These are phyloP conservation scores for Raphanus sativus DNA, from an alignment of 345 rosid genomes.

Conservation along the genomic window DNA sequence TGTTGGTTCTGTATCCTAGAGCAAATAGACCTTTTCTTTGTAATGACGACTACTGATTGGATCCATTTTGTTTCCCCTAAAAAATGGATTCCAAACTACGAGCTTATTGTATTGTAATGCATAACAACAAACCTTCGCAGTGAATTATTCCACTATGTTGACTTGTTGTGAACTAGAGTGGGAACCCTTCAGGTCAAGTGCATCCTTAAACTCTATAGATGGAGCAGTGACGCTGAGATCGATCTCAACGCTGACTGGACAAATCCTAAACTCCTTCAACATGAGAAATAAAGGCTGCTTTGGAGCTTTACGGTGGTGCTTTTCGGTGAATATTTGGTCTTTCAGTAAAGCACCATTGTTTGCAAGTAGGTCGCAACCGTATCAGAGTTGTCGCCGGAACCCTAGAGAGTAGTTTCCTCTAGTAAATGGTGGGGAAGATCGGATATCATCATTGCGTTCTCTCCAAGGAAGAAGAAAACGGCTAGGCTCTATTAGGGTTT, in stretches of 20 bases:
- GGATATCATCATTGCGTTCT: background rate
- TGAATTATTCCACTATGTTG: background rate
- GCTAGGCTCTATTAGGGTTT: too few relatives aligned
- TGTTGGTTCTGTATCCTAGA: slow-evolving; percentile 7
- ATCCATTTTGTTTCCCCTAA: background rate
- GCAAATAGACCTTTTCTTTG: background rate
- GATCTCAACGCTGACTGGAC: background rate
- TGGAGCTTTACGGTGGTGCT: background rate
- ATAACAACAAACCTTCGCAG: slow-evolving; percentile 13
- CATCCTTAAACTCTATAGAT: background rate
- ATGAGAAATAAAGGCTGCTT: background rate
- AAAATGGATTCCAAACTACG: background rate
- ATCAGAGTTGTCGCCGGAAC: background rate
- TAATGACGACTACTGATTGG: too few relatives aligned
- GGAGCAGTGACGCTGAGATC: background rate
- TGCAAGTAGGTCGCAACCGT: background rate
- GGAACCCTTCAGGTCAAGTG: background rate
- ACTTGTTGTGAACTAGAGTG: background rate
- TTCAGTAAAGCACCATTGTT: background rate
- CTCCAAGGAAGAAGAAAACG: too few relatives aligned
- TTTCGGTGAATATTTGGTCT: background rate
- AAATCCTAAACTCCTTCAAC: background rate
- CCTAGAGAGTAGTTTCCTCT: background rate
- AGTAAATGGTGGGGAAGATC: background rate
- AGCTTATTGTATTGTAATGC: background rate